These are phyloP conservation scores for Sanghuangporus baumii DNA, from an alignment of 1,284 basidiomycete species.

Conservation along the genomic window DNA sequence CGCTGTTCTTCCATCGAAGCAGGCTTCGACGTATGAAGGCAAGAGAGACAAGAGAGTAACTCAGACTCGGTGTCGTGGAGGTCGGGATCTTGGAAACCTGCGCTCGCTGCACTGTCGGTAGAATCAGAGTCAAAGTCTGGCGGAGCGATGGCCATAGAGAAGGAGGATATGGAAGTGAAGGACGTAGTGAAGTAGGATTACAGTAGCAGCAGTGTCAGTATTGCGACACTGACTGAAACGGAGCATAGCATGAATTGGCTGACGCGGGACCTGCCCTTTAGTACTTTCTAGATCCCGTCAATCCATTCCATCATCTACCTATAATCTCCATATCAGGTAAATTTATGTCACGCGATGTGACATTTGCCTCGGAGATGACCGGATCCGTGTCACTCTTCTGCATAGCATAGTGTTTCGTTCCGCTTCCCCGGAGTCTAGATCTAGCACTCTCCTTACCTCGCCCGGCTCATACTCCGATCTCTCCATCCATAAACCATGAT, in stretches of 20 bases:
- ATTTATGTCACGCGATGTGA: not conserved
- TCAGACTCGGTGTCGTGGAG: conserved; percentile 2
- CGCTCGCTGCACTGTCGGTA: conserved; percentile 1
- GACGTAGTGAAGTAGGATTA: no score
- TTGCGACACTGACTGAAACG: not conserved
- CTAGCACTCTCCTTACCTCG: not conserved
- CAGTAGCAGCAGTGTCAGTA: not conserved
- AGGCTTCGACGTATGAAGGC: not conserved
- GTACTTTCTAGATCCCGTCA: conserved; percentile 1
- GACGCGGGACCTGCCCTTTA: not conserved
- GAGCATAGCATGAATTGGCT: not conserved
- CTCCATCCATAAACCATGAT: not conserved
- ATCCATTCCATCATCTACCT: not conserved
- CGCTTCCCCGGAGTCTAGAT: not conserved
- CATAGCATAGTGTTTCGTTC: no score
- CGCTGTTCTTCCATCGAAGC: not conserved
- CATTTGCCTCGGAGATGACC: not conserved
- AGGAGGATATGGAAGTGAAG: not conserved
- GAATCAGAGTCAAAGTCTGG: conserved; percentile 13
- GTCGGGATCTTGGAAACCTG: not conserved
- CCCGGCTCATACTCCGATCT: not conserved
- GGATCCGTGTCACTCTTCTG: not conserved
- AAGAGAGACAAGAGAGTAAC: not conserved
- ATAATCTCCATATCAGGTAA: not conserved
- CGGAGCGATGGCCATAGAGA: conserved; percentile 2